Evolutionary conservation across 2,329 filamentous ascomycete species (phyloP).

Genomic region (Curvularia sp.): DNA sequence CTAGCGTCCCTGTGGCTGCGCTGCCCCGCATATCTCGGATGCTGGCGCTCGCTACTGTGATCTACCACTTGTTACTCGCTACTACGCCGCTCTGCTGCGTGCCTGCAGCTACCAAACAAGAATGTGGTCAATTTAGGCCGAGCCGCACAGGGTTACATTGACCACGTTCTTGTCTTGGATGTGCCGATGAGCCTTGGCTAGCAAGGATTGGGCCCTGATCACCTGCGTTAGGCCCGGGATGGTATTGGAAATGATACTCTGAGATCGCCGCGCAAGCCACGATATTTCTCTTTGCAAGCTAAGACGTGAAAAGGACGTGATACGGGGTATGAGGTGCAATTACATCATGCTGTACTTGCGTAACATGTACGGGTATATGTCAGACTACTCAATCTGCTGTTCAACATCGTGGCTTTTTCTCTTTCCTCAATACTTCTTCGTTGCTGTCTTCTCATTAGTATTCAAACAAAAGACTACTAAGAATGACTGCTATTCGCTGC

Average conservation of each 20-base stretch:
- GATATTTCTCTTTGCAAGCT: constrained; percentile 13
- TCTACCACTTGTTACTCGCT: neutral
- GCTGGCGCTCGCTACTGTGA: neutral
- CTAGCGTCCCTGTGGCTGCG: constrained; percentile 2
- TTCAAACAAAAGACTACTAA: neutral
- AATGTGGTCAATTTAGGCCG: neutral
- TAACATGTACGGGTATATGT: constrained; percentile 5
- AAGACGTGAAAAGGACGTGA: constrained; percentile 12
- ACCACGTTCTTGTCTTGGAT: neutral
- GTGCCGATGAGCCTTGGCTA: neutral
- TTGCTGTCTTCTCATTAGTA: neutral
- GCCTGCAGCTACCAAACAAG: constrained; percentile 1
- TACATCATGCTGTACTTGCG: constrained; percentile 18
- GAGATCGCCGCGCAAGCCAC: constrained; percentile 10
- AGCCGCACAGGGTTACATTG: neutral
- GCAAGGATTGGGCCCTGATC: neutral
- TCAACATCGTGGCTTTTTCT: neutral
- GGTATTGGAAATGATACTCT: neutral
- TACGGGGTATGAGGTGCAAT: constrained; percentile 10
- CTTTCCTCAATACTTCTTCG: neutral
- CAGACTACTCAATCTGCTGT: neutral
- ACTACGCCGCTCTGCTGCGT: neutral
- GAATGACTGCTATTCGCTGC: constrained; percentile 23
- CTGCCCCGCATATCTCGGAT: constrained; percentile 10
- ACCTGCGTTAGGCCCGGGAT: neutral